Evolutionary conservation across 176 grass and related monocot genomes (phyloP), one percentile per base, ranked within the genome.

Genomic region (Carex kokanica): DNA sequence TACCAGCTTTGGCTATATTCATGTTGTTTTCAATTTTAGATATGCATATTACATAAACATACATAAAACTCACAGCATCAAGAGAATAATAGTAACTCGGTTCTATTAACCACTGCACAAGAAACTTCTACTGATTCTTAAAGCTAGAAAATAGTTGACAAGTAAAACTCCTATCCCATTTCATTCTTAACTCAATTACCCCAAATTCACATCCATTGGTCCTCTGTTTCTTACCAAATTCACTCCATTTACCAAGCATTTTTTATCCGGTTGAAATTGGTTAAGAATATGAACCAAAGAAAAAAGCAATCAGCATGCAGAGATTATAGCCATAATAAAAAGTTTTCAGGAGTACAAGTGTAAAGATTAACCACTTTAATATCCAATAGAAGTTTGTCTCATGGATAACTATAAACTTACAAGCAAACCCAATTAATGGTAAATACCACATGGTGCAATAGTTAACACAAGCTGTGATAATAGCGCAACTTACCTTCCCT

Each of bases 1-100:
- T 83, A 99, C 77, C 6, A 99, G 64, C 72, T 93, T 99, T 1
- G 97, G 97, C 97, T 99, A 86, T 68, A 78, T 25, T 38, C 38
- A 31, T 56, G 56, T 77, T 77, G 51, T 17, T 78, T 8, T 55
- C 6, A 56, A 53, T 11, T 55, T 78, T 56, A 78, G 73, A 55
- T 53, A 52, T 74, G 20, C 23, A 74, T 25, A 27, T 14, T 14
- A 24, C 10, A 14, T 15, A 51, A 21, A 49, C 45, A 49, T 74
- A 15, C 2, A 53, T 25, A 16, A 17, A 74, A 5, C 16, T 16
- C 8, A 18, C 43, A 29, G 43, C 45, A 29, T 13, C 16, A 9
- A 71, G 8, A 15, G 38, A 71, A 71, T 10, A 53, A 53, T 53
- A 55, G 54, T 31, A 77, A 54, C 47, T 31, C 13, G 9, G 5